These are phyloP conservation scores for Boletellus emodensis DNA, from an alignment of 768 basidiomycete genomes.

Conservation along the genomic window DNA sequence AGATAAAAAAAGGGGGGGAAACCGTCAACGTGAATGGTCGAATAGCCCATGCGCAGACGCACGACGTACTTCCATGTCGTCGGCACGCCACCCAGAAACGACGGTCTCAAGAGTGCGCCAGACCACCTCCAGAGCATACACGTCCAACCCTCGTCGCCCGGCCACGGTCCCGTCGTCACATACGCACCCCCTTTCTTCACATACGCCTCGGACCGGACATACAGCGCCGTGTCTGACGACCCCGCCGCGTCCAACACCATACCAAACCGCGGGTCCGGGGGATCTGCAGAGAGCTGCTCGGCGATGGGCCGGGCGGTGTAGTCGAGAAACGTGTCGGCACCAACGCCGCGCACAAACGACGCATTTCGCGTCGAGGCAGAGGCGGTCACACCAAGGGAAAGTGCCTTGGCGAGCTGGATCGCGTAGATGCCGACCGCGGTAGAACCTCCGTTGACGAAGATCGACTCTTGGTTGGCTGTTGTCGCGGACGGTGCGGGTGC, in stretches of 20 bases:
- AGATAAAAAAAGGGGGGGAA: neutral
- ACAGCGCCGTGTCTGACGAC: slow-evolving; percentile 45
- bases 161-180: slow-evolving; percentile 49
- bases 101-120: slow-evolving; percentile 30
- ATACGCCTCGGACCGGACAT: slow-evolving; percentile 47
- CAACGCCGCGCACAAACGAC: slow-evolving; percentile 50
- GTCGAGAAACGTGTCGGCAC: slow-evolving; percentile 70
- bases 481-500: neutral
- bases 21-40: neutral
- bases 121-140: slow-evolving; percentile 1
- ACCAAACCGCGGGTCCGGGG: slow-evolving; percentile 50
- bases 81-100: slow-evolving; percentile 50
- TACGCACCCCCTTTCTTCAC: slow-evolving; percentile 49
- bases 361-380: slow-evolving; percentile 60
- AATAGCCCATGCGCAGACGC: too few species aligned
- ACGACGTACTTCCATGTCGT: slow-evolving; percentile 44
- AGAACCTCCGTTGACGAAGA: slow-evolving; percentile 71
- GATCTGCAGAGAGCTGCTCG: slow-evolving; percentile 40
- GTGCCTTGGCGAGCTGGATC: slow-evolving; percentile 68
- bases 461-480: slow-evolving; percentile 36
- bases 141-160: slow-evolving; percentile 24
- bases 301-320: slow-evolving; percentile 53
- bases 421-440: slow-evolving; percentile 66
- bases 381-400: slow-evolving; percentile 54
- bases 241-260: slow-evolving; percentile 60